A percentile compares a stretch with the other conserved stretches of the same genome.
These are phyloP conservation scores for Kluyveromyces lactis DNA, from an alignment of 805 yeast species.

Conservation along the genomic window DNA sequence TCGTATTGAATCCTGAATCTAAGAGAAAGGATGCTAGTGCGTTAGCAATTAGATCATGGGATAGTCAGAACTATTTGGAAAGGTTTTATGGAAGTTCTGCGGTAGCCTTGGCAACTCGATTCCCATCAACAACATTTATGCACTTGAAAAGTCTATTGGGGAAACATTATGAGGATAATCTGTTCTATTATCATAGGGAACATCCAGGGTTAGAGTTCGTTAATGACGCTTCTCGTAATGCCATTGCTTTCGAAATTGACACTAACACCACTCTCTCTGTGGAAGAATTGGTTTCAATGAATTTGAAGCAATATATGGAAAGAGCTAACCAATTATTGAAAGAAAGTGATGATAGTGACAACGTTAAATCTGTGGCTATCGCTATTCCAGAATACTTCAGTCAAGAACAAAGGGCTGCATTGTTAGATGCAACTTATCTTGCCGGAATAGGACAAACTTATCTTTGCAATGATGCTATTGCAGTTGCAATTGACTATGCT, in stretches of 20 bases:
- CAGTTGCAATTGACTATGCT: slow-evolving; percentile 79
- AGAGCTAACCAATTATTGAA: slow-evolving; percentile 60
- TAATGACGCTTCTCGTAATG: slow-evolving; percentile 37
- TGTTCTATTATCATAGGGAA: slow-evolving; percentile 37
- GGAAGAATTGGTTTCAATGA: slow-evolving; percentile 86
- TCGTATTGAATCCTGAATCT: slow-evolving; percentile 82
- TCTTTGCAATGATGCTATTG: slow-evolving; percentile 84
- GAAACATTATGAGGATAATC: slow-evolving; percentile 38
- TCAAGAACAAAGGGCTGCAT: slow-evolving; percentile 58
- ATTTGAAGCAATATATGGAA: slow-evolving; percentile 50
- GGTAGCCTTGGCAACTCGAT: slow-evolving; percentile 56
- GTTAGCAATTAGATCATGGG: slow-evolving; percentile 46
- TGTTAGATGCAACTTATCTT: slow-evolving; percentile 61
- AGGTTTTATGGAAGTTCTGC: slow-evolving; percentile 77
- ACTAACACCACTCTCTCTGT: slow-evolving; percentile 19
- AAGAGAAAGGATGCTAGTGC: slow-evolving; percentile 86
- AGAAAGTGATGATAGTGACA: slow-evolving; percentile 38
- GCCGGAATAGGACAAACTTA: slow-evolving; percentile 55
- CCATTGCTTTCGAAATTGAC: slow-evolving; percentile 49
- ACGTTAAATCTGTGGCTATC: slow-evolving; percentile 58
- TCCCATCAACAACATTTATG: slow-evolving; percentile 61
- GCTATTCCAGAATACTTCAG: slow-evolving; percentile 69
- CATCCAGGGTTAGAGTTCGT: slow-evolving; percentile 56
- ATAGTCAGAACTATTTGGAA: slow-evolving; percentile 40
- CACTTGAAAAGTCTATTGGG: slow-evolving; percentile 72